Base-by-base conservation (phyloP, 208 protist genomes). In the Lotmaria passim region DNA sequence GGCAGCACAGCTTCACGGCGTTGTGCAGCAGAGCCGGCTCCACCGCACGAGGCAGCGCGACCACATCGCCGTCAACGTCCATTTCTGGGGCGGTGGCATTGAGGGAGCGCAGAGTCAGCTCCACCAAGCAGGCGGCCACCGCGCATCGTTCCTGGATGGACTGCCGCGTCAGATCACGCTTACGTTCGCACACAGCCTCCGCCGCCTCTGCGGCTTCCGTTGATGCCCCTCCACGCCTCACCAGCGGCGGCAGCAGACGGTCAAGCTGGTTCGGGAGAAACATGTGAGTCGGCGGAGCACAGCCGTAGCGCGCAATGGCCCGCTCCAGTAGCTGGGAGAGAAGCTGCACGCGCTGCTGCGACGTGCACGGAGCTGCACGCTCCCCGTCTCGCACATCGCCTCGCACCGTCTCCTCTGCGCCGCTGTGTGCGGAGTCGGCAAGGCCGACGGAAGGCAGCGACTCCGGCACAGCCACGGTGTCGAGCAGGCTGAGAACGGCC, bases 1-100 rank as follows among this genome's bases (percentile, higher is more conserved):
- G 79, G 66, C 83, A 89, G 43, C 73, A 63, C 21, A 89, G 70
- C 60, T 86, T 86, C 56, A 84, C 63, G n/a, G 83, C 55, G 66
- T 61, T 70, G 60, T 86, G 77, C 23, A 85, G 60, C 41, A 82
- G 51, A 3, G 60, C 79, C 7, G 78, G 68, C 33, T 83, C 79
- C 28, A 73, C 63, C 19, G 41, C 53, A 19, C 24, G 14, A 0
- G 31, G 44, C 55, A 17, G 36, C 21, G 39, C n/a, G 12, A 23
- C 6, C 46, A n/a, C 52, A 11, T 21, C 67, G 0, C 23, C 14
- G 1, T 7, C 57, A 28, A 0, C 8, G 57, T 23, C 8, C 36
- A 19, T 4, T 12, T 28, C 17, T 7, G 34, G n/a, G 1, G 47
- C n/a, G 36, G 26, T 17, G 3, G 15, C 2, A 50, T 44, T 43